Evolutionary conservation across 306 rosid species (phyloP).

Genomic region (Corylus americana): DNA sequence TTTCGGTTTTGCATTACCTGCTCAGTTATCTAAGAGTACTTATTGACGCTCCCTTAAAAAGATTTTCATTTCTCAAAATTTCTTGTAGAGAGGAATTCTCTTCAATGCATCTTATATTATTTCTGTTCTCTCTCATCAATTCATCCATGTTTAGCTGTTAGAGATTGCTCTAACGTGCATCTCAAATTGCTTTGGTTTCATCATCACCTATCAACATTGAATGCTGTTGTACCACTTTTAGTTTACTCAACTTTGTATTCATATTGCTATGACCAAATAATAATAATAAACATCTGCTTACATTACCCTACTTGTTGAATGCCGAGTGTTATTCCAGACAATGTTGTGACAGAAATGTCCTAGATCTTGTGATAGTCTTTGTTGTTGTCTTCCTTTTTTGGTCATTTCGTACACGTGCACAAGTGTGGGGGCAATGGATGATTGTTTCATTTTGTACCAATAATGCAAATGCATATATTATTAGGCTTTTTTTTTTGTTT

Average conservation of each 20-base stretch:
- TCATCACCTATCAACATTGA: background rate
- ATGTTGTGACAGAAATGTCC: background rate
- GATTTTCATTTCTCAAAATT: slow-evolving; percentile 22
- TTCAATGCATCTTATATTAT: slow-evolving; percentile 14
- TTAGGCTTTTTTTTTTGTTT: no score
- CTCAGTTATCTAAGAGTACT: slow-evolving; percentile 13
- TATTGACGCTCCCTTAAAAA: slow-evolving; percentile 7
- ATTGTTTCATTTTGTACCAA: background rate
- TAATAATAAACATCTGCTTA: background rate
- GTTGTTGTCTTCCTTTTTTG: background rate
- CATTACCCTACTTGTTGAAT: background rate
- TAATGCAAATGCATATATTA: background rate
- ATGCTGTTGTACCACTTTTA: background rate
- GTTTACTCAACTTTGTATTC: background rate
- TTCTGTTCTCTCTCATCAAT: slow-evolving; percentile 1
- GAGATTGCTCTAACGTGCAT: background rate
- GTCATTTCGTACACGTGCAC: background rate
- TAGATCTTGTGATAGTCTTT: background rate
- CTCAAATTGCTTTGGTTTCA: background rate
- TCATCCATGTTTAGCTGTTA: background rate
- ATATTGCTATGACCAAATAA: background rate
- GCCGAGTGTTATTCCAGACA: background rate
- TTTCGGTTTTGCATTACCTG: slow-evolving; percentile 28
- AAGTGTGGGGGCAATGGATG: background rate
- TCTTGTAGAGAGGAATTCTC: slow-evolving; percentile 6